Evolutionary conservation across 148 eudicot species (phyloP).

Genomic region (Amaranthus cruentus): DNA sequence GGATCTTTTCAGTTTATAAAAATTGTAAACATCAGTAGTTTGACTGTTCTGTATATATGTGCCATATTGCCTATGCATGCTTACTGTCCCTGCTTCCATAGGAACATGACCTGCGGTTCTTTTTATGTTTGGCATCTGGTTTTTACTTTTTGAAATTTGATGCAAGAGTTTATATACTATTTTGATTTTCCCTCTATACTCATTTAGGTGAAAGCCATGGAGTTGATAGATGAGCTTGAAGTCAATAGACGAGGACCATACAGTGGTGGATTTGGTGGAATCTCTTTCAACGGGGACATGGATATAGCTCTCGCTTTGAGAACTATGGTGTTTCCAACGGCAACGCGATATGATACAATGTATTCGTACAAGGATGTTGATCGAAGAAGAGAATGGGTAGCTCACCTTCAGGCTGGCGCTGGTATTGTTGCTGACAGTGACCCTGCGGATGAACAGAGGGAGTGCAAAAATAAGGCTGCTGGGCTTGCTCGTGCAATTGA

Average conservation of each 20-base stretch:
- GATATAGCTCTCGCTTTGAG: slow-evolving; percentile 93
- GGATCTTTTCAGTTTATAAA: neutral
- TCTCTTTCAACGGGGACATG: slow-evolving; percentile 91
- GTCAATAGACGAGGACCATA: slow-evolving; percentile 93
- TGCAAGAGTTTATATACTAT: neutral
- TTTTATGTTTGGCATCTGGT: neutral
- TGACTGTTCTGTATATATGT: no score
- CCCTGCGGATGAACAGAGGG: slow-evolving; percentile 86
- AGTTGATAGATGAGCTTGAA: slow-evolving; percentile 88
- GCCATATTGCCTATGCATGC: no score
- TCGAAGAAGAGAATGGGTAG: slow-evolving; percentile 81
- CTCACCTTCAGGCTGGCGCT: slow-evolving; percentile 95
- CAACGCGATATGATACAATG: slow-evolving; percentile 70
- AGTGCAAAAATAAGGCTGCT: slow-evolving; percentile 98
- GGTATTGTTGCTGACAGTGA: slow-evolving; percentile 95
- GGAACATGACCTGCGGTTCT: neutral
- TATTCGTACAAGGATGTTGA: slow-evolving; percentile 63
- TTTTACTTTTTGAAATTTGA: neutral
- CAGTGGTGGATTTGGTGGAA: slow-evolving; percentile 97
- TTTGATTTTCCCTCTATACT: neutral
- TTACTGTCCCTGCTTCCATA: no score
- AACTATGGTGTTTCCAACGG: slow-evolving; percentile 88
- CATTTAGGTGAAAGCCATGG: slow-evolving; percentile 94
- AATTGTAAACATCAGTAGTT: neutral
- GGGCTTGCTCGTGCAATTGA: slow-evolving; percentile 92